Evolutionary conservation across 2,329 filamentous ascomycete genomes (phyloP).

Genomic region (Pseudopithomyces chartarum): DNA sequence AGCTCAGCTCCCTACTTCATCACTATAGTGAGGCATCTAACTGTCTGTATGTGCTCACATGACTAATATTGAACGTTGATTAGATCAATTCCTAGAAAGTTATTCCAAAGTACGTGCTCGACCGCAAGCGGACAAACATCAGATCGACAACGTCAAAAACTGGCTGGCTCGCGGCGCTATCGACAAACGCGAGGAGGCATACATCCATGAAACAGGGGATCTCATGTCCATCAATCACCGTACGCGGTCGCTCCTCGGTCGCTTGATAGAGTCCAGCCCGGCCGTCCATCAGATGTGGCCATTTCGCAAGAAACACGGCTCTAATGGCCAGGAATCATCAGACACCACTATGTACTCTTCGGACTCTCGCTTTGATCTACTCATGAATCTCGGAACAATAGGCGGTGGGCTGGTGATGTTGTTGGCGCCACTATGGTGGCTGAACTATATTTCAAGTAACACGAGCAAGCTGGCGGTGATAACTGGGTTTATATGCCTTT

Average conservation of each 20-base stretch:
- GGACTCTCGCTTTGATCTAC: conserved; percentile 14
- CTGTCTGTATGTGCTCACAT: neutral
- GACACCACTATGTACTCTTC: conserved; percentile 16
- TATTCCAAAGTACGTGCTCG: conserved; percentile 22
- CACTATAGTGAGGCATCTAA: conserved; percentile 18
- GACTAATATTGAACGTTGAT: neutral
- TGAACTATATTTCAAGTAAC: conserved; percentile 15
- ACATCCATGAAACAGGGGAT: conserved; percentile 17
- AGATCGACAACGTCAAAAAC: conserved; percentile 18
- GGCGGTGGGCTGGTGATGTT: conserved; percentile 22
- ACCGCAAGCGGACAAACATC: conserved; percentile 15
- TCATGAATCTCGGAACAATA: conserved; percentile 22
- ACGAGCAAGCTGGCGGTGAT: conserved; percentile 20
- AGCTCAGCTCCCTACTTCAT: conserved; percentile 17
- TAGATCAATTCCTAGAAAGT: conserved; percentile 24
- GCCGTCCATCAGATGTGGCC: conserved; percentile 9
- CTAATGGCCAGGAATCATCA: conserved; percentile 7
- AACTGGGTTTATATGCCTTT: conserved; percentile 26
- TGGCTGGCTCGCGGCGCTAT: conserved; percentile 19
- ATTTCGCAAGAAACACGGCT: conserved; percentile 14
- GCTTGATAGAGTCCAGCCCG: conserved; percentile 14
- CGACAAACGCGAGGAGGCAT: conserved; percentile 9
- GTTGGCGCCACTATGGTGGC: conserved; percentile 28
- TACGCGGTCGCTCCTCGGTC: conserved; percentile 12
- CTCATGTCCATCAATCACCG: conserved; percentile 24